phyloP scores from a whole-genome alignment of 2,329 filamentous ascomycete genomes.

The Trichoderma afroharzianum region DNA sequence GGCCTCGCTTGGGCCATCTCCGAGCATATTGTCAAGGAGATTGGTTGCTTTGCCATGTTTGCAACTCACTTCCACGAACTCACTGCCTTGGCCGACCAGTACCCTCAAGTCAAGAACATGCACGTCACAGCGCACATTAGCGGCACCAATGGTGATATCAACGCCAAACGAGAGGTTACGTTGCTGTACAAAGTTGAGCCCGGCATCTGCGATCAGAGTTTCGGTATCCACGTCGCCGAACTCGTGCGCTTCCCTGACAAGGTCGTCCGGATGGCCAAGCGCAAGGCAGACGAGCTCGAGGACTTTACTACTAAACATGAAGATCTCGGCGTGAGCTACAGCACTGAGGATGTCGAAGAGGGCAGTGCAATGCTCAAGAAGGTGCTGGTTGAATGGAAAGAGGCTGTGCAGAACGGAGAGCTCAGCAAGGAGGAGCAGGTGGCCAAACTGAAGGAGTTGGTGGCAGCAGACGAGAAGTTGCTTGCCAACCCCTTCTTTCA shows the following conservation, averaged over 20 bases:
- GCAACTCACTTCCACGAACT: conserved; percentile 98
- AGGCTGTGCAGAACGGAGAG: conserved; percentile 57
- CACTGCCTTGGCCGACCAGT: conserved; percentile 81
- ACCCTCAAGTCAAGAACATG: conserved; percentile 84
- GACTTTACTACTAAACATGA: conserved; percentile 85
- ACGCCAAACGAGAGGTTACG: conserved; percentile 77
- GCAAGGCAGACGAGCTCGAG: conserved; percentile 96
- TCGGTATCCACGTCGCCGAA: conserved; percentile 97
- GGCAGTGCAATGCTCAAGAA: conserved; percentile 83
- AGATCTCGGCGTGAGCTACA: conserved; percentile 57
- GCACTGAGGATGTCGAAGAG: conserved; percentile 82
- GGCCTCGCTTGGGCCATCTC: conserved; percentile 99
- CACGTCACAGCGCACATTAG: conserved; percentile 94
- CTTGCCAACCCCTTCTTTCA: conserved; percentile 68
- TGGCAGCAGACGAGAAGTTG: conserved; percentile 66
- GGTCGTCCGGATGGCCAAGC: conserved; percentile 98
- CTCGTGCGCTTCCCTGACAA: conserved; percentile 94
- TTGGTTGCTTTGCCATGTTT: conserved; percentile 90
- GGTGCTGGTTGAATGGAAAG: conserved; percentile 81
- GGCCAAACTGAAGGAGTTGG: conserved; percentile 71
- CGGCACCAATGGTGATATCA: conserved; percentile 39
- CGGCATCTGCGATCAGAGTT: conserved; percentile 94
- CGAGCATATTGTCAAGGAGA: conserved; percentile 94
- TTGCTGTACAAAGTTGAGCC: conserved; percentile 95
- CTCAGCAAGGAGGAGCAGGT: conserved; percentile 75